phyloP scores from a whole-genome alignment of 306 rosid species.

The Medicago truncatula region DNA sequence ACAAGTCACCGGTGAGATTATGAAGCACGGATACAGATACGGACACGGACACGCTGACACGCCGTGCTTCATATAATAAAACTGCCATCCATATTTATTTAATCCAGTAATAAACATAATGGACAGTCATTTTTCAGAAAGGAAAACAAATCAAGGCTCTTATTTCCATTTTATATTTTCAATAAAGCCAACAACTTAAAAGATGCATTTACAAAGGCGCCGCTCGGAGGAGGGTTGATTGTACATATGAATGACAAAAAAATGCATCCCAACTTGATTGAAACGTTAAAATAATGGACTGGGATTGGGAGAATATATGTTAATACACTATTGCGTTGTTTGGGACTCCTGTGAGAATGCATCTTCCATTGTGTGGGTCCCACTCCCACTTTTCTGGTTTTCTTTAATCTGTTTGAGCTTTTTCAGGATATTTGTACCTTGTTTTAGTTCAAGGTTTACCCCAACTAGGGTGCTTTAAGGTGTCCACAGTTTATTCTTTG shows the following conservation, averaged over 20 bases:
- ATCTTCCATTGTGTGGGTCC: background rate
- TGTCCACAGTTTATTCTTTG: background rate
- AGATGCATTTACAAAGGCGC: conserved; percentile 16
- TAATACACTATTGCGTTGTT: background rate
- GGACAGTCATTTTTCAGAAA: background rate
- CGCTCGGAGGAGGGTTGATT: background rate
- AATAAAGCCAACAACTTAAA: conserved; percentile 1
- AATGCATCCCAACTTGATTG: conserved; percentile 5
- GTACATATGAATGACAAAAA: background rate
- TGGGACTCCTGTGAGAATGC: background rate
- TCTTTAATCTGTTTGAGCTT: background rate
- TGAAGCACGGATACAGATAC: background rate
- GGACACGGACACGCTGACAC: no score
- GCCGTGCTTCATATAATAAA: background rate
- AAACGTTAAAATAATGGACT: background rate
- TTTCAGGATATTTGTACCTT: background rate
- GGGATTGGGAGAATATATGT: background rate
- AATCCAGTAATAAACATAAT: conserved; percentile 7
- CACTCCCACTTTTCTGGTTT: background rate
- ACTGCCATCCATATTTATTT: conserved; percentile 14
- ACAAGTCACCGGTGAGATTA: conserved; percentile 10
- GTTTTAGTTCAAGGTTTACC: background rate
- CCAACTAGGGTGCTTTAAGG: background rate
- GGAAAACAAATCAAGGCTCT: background rate
- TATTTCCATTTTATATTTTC: conserved; percentile 19